Evolutionary conservation across 176 grass and related monocot species (phyloP).

Genomic region (Musa itinerans): DNA sequence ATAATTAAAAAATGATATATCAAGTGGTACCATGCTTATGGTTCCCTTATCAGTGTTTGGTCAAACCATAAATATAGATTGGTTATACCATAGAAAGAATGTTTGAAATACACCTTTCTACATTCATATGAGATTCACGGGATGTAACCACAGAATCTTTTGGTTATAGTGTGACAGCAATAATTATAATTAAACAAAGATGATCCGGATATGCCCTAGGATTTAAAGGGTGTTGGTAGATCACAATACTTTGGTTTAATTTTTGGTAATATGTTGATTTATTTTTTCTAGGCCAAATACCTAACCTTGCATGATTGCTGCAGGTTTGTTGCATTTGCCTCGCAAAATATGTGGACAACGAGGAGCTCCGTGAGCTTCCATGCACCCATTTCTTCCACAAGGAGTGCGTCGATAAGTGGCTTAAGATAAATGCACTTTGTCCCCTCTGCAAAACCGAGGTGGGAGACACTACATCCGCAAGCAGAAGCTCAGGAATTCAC

Average conservation of each 20-base stretch:
- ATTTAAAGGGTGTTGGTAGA: neutral
- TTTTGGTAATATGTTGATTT: constrained; percentile 7
- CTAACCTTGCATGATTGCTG: neutral
- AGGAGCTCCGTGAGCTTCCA: constrained; percentile 75
- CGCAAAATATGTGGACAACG: constrained; percentile 68
- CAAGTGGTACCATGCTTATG: no score
- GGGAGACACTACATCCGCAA: constrained; percentile 5
- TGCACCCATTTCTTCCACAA: constrained; percentile 79
- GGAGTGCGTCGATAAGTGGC: constrained; percentile 95
- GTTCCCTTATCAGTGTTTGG: no score
- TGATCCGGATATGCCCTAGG: neutral
- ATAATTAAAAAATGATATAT: no score
- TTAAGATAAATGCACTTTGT: constrained; percentile 83
- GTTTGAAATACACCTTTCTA: no score
- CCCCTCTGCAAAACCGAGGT: constrained; percentile 88
- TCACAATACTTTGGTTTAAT: neutral
- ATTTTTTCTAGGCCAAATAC: constrained; percentile 1
- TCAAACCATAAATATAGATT: no score
- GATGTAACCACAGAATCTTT: no score
- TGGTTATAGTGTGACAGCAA: neutral
- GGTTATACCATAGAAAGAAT: no score
- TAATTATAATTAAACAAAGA: neutral
- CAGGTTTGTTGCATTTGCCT: constrained; percentile 90
- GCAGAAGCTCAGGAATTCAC: neutral
- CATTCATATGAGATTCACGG: no score